Conservation (phyloP, 257 asterid genomes). For the Solanum chaucha region DNA sequence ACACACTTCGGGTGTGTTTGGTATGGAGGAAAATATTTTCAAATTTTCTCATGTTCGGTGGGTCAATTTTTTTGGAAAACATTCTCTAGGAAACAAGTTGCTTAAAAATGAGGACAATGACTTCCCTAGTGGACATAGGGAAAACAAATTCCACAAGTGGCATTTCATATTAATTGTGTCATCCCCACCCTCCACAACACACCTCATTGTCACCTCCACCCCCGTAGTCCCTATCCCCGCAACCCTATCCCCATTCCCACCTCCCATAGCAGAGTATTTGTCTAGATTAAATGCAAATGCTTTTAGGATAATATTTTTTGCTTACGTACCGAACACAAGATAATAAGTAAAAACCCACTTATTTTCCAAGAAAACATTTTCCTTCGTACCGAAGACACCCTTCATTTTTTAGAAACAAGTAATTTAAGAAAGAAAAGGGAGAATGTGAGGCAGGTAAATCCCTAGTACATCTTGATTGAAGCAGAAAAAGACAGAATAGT, state of each 20-base stretch:
- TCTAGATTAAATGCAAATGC: not conserved
- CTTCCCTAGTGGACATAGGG: not conserved
- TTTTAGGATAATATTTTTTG: not conserved
- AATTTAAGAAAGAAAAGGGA: not conserved
- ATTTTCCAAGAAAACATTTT: not conserved
- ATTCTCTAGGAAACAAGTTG: not conserved
- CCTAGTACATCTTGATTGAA: not conserved
- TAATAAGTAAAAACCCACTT: not conserved
- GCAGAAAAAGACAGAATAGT: not conserved
- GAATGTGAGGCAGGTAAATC: not conserved
- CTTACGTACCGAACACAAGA: not conserved
- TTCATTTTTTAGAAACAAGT: not conserved
- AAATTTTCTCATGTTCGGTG: not conserved
- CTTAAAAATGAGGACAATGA: not conserved
- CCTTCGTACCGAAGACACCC: not conserved
- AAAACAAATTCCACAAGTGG: not conserved
- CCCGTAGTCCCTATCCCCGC: not conserved
- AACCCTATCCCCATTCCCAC: not conserved
- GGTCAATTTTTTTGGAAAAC: not conserved
- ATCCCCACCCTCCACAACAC: not conserved
- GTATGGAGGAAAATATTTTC: not conserved
- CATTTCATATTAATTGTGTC: not conserved
- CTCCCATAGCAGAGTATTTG: not conserved
- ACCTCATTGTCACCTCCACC: not conserved
- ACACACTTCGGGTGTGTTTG: not conserved